phyloP scores from a whole-genome alignment of 1,139 yeast species.

The Saccharomyces hybrid region DNA sequence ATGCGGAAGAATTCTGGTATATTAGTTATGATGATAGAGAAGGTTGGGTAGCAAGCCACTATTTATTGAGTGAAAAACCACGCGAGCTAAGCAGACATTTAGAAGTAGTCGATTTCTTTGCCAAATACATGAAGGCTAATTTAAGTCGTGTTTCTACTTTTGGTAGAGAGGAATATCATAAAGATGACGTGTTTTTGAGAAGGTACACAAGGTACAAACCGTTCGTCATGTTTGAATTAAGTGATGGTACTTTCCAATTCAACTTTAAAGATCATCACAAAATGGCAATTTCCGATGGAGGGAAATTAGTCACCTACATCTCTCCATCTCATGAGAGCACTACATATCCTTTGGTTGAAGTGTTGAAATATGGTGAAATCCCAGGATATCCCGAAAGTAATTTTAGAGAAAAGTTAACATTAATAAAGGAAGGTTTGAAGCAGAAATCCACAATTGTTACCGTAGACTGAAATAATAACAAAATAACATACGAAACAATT shows the following conservation, averaged over 20 bases:
- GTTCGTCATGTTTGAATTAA: conserved; percentile 85
- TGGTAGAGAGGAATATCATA: conserved; percentile 36
- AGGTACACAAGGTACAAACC: conserved; percentile 72
- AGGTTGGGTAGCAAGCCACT: conserved; percentile 71
- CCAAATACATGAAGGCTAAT: conserved; percentile 75
- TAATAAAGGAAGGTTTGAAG: conserved; percentile 31
- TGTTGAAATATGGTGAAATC: conserved; percentile 56
- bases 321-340: conserved; percentile 70
- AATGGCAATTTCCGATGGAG: conserved; percentile 68
- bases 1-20: conserved; percentile 55
- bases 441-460: conserved; percentile 31
- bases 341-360: conserved; percentile 57
- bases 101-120: conserved; percentile 77
- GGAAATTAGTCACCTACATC: conserved; percentile 70
- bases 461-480: conserved; percentile 11
- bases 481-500: background rate
- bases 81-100: conserved; percentile 58
- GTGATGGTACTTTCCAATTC: conserved; percentile 88
- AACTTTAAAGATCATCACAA: conserved; percentile 94
- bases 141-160: conserved; percentile 62
- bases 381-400: conserved; percentile 53
- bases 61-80: conserved; percentile 50
- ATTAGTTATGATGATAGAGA: conserved; percentile 50
- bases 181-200: conserved; percentile 67
- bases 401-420: conserved; percentile 36